Base-by-base conservation (phyloP, 2,329 filamentous ascomycete genomes). In the Cladophialophora carrionii region DNA sequence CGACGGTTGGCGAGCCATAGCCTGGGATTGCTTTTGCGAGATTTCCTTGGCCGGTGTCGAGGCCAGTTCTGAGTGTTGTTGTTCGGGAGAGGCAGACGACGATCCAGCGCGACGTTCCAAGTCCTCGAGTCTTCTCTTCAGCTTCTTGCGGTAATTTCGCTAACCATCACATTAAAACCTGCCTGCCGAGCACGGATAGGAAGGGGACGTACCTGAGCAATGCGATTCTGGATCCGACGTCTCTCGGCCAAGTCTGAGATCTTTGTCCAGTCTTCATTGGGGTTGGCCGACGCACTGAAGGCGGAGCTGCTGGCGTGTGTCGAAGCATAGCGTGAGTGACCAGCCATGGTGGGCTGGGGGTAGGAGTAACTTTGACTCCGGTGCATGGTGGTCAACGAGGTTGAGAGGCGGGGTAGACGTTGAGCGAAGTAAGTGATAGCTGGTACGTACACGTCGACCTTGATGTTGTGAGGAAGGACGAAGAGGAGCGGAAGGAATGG, bases 211-310 rank as follows among this genome's bases (percentile, higher is more conserved):
- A 72, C 70, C 62, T 98, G 94, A 72, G 94, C 94, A 84, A 98
- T 97, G 72, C 94, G 88, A 82, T 98, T 98, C 81, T 98, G 93
- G 81, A 97, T 96, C 76, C 93, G 87, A 74, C 93, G 85, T 75
- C 95, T 88, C 81, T 98, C 94, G 58, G 93, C 94, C 66, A 98
- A 88, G 78, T 98, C 94, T 64, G 94, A 96, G 77, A 98, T 96
- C 87, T 97, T 96, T 76, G 94, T 97, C 94, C 94, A 98, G 82
- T 98, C 94, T 81, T 98, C 94, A 75, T 97, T 93, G 62, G 94
- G 91, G 78, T 96, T 96, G 73, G 93, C 94, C 70, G 92, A 96
- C 73, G 90, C 90, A 80, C 91, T 96, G 83, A 96, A 96, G 72
- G 94, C 94, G 80, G 92, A 96, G 82, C 92, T 96, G 68, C 91